Base-by-base conservation (phyloP, 2,329 filamentous ascomycete genomes). In the Chrysoporthe puriensis region DNA sequence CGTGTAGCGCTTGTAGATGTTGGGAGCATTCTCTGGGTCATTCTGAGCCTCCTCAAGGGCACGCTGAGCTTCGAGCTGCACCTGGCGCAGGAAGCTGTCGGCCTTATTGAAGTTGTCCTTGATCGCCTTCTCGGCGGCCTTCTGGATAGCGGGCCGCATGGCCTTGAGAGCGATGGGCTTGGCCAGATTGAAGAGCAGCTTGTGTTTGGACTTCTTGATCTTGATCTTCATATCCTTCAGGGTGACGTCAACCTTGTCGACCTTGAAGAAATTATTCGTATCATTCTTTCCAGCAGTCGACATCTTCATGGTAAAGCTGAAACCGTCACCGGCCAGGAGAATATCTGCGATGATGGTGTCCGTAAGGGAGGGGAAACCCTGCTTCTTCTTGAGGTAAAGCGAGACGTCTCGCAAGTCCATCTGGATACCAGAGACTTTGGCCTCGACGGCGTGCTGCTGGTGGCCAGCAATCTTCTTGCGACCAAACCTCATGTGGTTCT, bases 401-500 rank as follows among this genome's bases (percentile, higher is more conserved):
- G 92, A 93, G 70, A 99, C 93, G 76, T 97, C 93, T 71, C 86
- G 88, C 57, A 98, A 84, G 73, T 99, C 96, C 84, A 95, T 94
- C 83, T 99, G 96, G 52, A 99, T 86, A 64, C 96, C 95, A 34
- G 92, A 91, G 3, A 96, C 91, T 70, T 93, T 91, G 70, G 98
- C 85, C 84, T 96, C 93, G 72, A 95, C 75, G 1, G 85, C 84
- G 80, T 97, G 94, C 80, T 92, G 90, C 79, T 89, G 90, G 84
- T 90, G 93, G 84, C 87, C 96, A 74, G 86, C 83, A 73, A 94
- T 85, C 77, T 90, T 90, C 89, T 96, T 97, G 76, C 96, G 93
- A 48, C 95, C 96, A 90, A 92, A 97, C 73, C 92, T 90, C 87
- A 94, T 93, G 83, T 96, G 96, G 83, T 98, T 96, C 82, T 98